Evolutionary conservation across 2,329 filamentous ascomycete species (phyloP), one percentile per base, ranked within the genome.

Genomic region (Monilinia laxa): DNA sequence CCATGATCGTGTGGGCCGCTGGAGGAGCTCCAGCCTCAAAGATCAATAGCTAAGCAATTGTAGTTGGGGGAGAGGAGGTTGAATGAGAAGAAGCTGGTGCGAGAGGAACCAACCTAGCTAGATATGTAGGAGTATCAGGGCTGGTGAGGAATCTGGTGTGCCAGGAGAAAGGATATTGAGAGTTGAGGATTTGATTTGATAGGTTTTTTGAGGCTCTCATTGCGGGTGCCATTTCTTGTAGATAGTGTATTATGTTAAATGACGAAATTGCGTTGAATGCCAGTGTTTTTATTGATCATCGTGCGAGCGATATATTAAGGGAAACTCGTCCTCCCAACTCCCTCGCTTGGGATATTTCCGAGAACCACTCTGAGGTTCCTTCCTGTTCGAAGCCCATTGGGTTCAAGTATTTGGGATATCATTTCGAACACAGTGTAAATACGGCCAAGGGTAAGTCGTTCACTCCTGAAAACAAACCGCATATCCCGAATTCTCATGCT

Each of bases 81-180:
- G 28, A 9, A 68, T 67, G 28, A 74, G 65, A 67, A 55, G 38
- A 38, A 58, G 62, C 73, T 75, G 9, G 76, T 79, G 0, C 67
- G 67, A 11, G 75, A 75, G 10, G 76, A 79, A 42, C 78, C 78
- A 20, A 77, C 77, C 28, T 28, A 28, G 28, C 76, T 76, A 80
- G 72, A 78, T 79, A 66, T 80, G 77, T 11, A 79, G 71, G 58
- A 80, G 79, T 59, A 78, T 55, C 31, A 70, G 57, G 16, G 68
- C 65, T 35, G 64, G 68, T 18, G n/a, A 45, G 35, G 49, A 31
- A 9, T 53, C 64, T 25, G 42, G 55, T 35, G 35, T 45, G n/a
- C 62, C 51, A n/a, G 40, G 53, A 20, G 56, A 54, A 10, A 68
- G 49, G 28, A 68, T 59, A 25, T 68, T 57, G 12, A 70, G 45